Base-by-base conservation (phyloP, 192 early-diverging fungal genomes). In the Backusella circina region DNA sequence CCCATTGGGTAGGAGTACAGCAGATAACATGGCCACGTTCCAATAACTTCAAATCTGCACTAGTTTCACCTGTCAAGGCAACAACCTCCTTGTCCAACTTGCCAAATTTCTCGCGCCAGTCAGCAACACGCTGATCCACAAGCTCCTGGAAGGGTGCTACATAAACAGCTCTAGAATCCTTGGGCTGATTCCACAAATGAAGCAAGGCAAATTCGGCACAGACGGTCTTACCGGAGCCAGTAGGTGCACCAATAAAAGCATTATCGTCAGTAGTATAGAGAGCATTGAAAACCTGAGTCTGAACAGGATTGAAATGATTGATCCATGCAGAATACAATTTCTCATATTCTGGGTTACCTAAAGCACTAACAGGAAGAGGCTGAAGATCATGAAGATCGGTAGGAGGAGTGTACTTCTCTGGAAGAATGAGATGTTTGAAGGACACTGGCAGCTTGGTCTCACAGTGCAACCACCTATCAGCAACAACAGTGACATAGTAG, bases 131-230 rank as follows among this genome's bases (percentile, higher is more conserved):
- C 65, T 84, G 78, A 31, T 92, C 90, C 6, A 96, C 92, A 4
- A 98, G 87, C 28, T 94, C 91, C 23, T 95, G 92, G 76, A 93
- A 95, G 16, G 98, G 97, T 21, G 91, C 93, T 71, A 99, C 87
- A 84, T 97, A 99, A 5, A 99, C 91, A 67, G 92, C 94, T 16
- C 96, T 90, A 1, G 79, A 89, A 61, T 84, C 86, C 13, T 84
- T 79, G 23, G 84, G 67, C 51, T 83, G 8, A 95, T 94, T 79
- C 93, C 97, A 97, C 67, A 98, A 84, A 3, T 95, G 91, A 76
- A 98, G 79, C 73, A 99, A 83, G 5, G 98, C 97, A 86, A 99
- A 93, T 83, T 99, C 98, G 9, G 96, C 96, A 61, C 90, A 94
- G 10, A 96, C 87, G 18, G 97, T 98, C 87, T 99, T 99, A 35